These are phyloP conservation scores for Hymenoscyphus infarciens DNA, from an alignment of 2,329 filamentous ascomycete genomes.

Conservation along the genomic window DNA sequence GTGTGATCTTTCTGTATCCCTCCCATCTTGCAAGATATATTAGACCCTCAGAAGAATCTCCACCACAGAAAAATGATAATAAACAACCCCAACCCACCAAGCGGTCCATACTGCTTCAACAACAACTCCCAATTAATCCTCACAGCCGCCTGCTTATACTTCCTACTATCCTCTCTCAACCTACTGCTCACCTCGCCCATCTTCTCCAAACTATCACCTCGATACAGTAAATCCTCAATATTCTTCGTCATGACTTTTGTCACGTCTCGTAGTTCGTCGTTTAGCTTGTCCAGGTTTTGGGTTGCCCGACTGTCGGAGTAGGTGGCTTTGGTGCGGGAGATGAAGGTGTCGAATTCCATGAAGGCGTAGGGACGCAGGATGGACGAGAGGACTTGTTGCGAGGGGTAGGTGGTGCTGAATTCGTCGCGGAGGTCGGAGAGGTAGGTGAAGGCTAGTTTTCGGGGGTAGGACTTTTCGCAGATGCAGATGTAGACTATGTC, in stretches of 20 bases:
- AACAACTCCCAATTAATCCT: conserved; percentile 97
- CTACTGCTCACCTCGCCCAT: conserved; percentile 94
- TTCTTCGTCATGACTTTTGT: conserved; percentile 99
- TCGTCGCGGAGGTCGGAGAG: conserved; percentile 87
- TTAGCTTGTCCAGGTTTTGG: conserved; percentile 90
- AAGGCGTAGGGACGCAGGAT: conserved; percentile 88
- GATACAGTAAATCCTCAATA: conserved; percentile 93
- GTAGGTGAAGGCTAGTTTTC: conserved; percentile 98
- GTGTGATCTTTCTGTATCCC: background rate
- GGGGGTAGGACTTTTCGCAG: conserved; percentile 88
- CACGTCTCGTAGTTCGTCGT: conserved; percentile 95
- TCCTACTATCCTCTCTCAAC: conserved; percentile 86
- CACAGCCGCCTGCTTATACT: conserved; percentile 88
- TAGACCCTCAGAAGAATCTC: conserved; percentile 77
- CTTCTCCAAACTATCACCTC: conserved; percentile 88
- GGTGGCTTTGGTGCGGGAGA: conserved; percentile 84
- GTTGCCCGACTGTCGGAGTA: conserved; percentile 90
- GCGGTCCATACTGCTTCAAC: conserved; percentile 92
- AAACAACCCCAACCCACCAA: conserved; percentile 76
- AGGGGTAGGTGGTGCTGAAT: conserved; percentile 81
- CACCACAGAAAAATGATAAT: conserved; percentile 86
- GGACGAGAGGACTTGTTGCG: conserved; percentile 68
- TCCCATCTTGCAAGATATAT: background rate
- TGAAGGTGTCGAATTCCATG: conserved; percentile 97
- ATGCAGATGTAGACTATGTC: conserved; percentile 91